Evolutionary conservation across 768 basidiomycete genomes (phyloP), one percentile per base, ranked within the genome.

Genomic region (Pleurotus sapidus): DNA sequence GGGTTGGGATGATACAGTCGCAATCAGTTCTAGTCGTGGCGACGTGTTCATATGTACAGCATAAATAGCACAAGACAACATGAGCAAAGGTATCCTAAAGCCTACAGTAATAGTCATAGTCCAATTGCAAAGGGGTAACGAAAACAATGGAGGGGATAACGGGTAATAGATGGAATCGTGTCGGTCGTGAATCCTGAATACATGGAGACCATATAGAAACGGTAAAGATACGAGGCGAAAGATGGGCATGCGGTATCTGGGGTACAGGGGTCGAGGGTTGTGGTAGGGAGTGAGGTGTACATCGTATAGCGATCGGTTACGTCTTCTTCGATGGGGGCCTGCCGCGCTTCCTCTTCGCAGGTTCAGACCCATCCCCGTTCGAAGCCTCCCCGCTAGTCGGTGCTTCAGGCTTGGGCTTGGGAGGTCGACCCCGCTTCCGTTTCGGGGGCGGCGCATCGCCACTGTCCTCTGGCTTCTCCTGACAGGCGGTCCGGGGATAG

Each of bases 381-480:
- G 71, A 68, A 51, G 75, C 68, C 17, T 70, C 74, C 42, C 79
- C 73, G 49, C 65, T 67, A 34, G 42, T 48, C 18, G 25, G 24
- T 54, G 68, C 63, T 20, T 79, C 72, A 57, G 78, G 77, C 69
- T 81, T 86, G 56, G 82, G 77, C 72, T 91, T 91, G 61, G 84
- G 87, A 57, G 90, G 89, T 59, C 89, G 84, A 40, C 89, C 89
- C 60, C 90, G 82, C 70, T 80, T 84, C 64, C 87, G 79, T 71
- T 90, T 91, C 30, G 30, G 9, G 49, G 79, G 71, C 46, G 76
- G 74, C 42, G 84, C 84, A 49, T 79, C 82, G 54, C 63, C 76
- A 30, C 66, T 65, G 23, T 75, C 77, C 45, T 77, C 78, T 60
- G 56, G 49, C 38, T 72, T 75, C 71, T 79, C 78, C 63, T 76